phyloP scores from a whole-genome alignment of 2,329 filamentous ascomycete species.

The Simplicillium sp. region DNA sequence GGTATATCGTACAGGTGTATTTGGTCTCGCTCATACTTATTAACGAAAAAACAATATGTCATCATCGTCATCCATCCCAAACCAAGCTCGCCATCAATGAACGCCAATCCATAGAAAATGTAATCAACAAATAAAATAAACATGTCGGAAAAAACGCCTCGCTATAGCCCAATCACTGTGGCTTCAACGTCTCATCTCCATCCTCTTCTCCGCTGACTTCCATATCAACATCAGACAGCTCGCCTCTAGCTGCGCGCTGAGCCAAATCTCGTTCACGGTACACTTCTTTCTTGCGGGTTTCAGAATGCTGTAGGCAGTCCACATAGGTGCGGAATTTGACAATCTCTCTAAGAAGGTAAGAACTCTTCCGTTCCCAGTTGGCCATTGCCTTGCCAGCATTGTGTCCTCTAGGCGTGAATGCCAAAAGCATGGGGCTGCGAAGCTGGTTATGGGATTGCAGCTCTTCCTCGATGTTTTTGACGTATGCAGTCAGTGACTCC shows the following conservation, averaged over 20 bases:
- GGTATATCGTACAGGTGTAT: too few species aligned
- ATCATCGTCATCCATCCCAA: too few species aligned
- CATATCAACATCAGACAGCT: constrained; percentile 30
- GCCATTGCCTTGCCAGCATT: constrained; percentile 80
- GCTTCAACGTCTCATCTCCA: constrained; percentile 23
- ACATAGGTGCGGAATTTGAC: constrained; percentile 97
- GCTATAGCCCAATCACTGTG: constrained; percentile 10
- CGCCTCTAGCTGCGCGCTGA: constrained; percentile 37
- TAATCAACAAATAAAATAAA: not conserved
- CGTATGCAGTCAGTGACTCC: constrained; percentile 64
- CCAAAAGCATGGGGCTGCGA: constrained; percentile 76
- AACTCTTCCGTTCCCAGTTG: constrained; percentile 96
- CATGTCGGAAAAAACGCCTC: too few species aligned
- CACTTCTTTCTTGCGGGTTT: constrained; percentile 60
- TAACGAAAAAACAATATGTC: too few species aligned
- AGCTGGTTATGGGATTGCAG: constrained; percentile 81
- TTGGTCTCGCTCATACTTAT: too few species aligned
- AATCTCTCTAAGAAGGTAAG: constrained; percentile 84
- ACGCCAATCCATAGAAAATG: too few species aligned
- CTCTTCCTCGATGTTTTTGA: constrained; percentile 77
- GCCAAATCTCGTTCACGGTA: constrained; percentile 50
- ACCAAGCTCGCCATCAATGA: too few species aligned
- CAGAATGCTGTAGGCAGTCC: constrained; percentile 68
- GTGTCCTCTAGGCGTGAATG: constrained; percentile 74
- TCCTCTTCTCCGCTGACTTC: constrained; percentile 20